phyloP scores from a whole-genome alignment of 2,329 filamentous ascomycete species.

The Lasiodiplodia gonubiensis region DNA sequence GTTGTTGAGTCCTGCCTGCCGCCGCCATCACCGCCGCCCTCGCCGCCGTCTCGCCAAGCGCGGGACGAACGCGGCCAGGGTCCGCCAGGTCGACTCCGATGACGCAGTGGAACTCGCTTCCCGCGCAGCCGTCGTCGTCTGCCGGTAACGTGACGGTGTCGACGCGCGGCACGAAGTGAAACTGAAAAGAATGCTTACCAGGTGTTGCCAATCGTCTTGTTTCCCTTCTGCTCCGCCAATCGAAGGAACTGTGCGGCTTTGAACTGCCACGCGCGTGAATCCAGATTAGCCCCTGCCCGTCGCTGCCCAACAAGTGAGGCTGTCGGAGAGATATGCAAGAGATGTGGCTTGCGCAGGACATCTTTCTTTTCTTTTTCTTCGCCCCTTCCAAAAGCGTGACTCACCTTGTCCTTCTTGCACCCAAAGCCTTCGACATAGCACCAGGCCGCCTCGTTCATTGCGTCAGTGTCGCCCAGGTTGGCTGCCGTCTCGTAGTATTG shows the following conservation, averaged over 20 bases:
- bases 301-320: constrained; percentile 52
- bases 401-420: constrained; percentile 97
- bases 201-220: constrained; percentile 89
- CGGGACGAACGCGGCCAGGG: constrained; percentile 20
- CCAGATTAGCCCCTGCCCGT: constrained; percentile 27
- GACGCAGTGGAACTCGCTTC: constrained; percentile 15
- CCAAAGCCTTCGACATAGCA: constrained; percentile 98
- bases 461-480: constrained; percentile 94
- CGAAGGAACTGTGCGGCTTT: constrained; percentile 88
- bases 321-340: constrained; percentile 28
- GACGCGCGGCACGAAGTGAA: constrained; percentile 26
- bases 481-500: constrained; percentile 98
- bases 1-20: constrained; percentile 3
- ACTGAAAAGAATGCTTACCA: constrained; percentile 70
- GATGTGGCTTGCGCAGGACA: constrained; percentile 27
- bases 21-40: constrained; percentile 18
- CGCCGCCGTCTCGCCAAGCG: constrained; percentile 1
- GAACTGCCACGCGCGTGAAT: constrained; percentile 62
- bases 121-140: not conserved
- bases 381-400: constrained; percentile 46
- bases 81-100: constrained; percentile 18
- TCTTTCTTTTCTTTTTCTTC: not conserved
- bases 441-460: constrained; percentile 96
- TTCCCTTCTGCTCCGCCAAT: constrained; percentile 84
- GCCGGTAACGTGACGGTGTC: constrained; percentile 18